Conservation (phyloP, 768 basidiomycete genomes). For the Lactifluus subvellereus region DNA sequence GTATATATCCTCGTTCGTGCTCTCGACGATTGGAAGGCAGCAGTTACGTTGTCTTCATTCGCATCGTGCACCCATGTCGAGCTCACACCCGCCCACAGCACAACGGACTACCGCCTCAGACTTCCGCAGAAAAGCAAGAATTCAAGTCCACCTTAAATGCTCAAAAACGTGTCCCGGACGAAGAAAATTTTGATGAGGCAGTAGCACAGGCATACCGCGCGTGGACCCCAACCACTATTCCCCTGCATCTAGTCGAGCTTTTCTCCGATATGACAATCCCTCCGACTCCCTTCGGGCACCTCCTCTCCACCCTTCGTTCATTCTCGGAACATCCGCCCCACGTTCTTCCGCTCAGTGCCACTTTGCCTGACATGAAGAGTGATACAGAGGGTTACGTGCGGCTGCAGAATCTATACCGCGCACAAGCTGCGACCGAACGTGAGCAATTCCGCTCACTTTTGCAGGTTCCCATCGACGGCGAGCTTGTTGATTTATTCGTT, state of each 20-base stretch:
- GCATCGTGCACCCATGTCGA: neutral
- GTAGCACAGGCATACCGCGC: conserved; percentile 79
- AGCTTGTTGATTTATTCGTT: conserved; percentile 62
- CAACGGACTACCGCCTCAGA: conserved; percentile 51
- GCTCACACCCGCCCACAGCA: conserved; percentile 43
- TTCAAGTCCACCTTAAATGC: conserved; percentile 66
- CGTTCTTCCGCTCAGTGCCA: conserved; percentile 75
- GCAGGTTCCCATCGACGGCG: conserved; percentile 44
- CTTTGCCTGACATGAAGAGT: conserved; percentile 95
- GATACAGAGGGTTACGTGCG: conserved; percentile 78
- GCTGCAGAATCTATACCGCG: conserved; percentile 81
- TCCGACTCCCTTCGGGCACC: conserved; percentile 29
- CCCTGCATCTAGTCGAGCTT: conserved; percentile 20
- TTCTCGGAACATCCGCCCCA: conserved; percentile 53
- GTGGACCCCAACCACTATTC: conserved; percentile 54
- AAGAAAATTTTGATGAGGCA: conserved; percentile 98
- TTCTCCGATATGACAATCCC: conserved; percentile 3
- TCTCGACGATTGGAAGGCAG: conserved; percentile 75
- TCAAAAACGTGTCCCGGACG: conserved; percentile 71
- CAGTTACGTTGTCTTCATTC: conserved; percentile 45
- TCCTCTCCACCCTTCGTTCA: conserved; percentile 59
- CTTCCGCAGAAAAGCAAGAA: conserved; percentile 57
- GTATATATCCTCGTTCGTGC: conserved; percentile 82
- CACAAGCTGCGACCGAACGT: conserved; percentile 67
- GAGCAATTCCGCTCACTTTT: conserved; percentile 38